phyloP scores from a whole-genome alignment of 768 basidiomycete species.

The Russula lepida region DNA sequence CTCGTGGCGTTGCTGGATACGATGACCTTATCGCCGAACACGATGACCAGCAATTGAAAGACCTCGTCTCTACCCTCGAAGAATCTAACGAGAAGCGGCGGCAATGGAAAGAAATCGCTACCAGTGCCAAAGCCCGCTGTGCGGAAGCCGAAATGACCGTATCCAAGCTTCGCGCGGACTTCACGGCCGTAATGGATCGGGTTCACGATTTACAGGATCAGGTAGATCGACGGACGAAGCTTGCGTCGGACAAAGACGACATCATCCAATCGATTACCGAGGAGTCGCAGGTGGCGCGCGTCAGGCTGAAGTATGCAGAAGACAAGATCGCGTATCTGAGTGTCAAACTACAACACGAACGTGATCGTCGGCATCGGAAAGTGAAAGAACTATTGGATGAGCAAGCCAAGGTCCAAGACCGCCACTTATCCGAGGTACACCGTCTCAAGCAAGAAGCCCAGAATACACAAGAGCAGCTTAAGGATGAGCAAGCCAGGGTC shows the following conservation, averaged over 20 bases:
- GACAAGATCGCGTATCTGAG: neutral
- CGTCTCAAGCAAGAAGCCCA: too few relatives aligned
- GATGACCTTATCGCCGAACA: too few relatives aligned
- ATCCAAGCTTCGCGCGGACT: neutral
- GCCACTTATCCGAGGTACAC: neutral
- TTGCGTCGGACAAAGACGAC: neutral
- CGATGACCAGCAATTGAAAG: too few relatives aligned
- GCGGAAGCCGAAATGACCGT: neutral
- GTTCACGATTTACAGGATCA: neutral
- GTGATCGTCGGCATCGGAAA: neutral
- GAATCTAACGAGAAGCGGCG: neutral
- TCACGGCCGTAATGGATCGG: neutral
- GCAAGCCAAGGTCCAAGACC: neutral
- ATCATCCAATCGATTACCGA: neutral
- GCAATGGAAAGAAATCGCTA: neutral
- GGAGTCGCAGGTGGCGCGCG: neutral
- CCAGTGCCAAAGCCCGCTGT: neutral
- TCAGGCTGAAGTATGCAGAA: neutral
- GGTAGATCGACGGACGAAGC: neutral
- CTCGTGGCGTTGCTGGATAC: neutral
- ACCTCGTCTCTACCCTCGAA: neutral
- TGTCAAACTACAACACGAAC: neutral
- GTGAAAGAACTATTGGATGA: neutral
- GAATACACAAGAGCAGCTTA: too few relatives aligned
- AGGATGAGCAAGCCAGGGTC: constrained; percentile 1